Evolutionary conservation across 2,329 filamentous ascomycete genomes (phyloP).

Genomic region (Colletotrichum brevisporum): DNA sequence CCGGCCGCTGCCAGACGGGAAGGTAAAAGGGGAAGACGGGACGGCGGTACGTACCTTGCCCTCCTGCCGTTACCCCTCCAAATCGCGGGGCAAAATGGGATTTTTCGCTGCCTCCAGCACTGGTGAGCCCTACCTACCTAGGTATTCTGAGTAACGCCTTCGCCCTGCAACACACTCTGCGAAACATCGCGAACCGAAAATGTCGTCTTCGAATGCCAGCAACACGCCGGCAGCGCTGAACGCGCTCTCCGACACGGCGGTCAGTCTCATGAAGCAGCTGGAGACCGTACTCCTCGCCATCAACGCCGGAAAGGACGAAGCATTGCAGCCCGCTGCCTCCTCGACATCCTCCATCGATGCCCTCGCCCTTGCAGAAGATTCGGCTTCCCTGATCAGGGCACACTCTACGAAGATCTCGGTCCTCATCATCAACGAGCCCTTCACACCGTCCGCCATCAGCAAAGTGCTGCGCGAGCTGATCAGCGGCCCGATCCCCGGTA

Average conservation of each 20-base stretch:
- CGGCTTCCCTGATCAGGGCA: slow-evolving; percentile 80
- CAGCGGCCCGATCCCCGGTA: slow-evolving; percentile 78
- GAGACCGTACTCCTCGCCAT: slow-evolving; percentile 58
- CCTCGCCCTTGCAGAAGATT: slow-evolving; percentile 79
- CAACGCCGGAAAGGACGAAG: slow-evolving; percentile 48
- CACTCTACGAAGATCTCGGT: slow-evolving; percentile 91
- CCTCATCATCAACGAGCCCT: slow-evolving; percentile 87
- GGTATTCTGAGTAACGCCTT: not conserved
- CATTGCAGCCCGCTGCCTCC: slow-evolving; percentile 37
- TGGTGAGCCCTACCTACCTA: not conserved
- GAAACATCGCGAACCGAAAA: not conserved
- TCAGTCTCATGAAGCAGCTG: slow-evolving; percentile 57
- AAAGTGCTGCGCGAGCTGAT: slow-evolving; percentile 81
- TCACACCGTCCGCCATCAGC: slow-evolving; percentile 82
- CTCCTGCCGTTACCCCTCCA: slow-evolving; percentile 38
- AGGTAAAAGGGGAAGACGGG: not conserved
- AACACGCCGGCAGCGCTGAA: slow-evolving; percentile 55
- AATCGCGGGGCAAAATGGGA: slow-evolving; percentile 42
- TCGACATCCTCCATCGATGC: slow-evolving; percentile 61
- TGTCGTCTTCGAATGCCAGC: slow-evolving; percentile 31
- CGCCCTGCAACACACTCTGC: not conserved
- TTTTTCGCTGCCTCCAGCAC: slow-evolving; percentile 26
- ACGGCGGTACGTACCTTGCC: slow-evolving; percentile 10
- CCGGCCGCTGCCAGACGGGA: slow-evolving; percentile 1
- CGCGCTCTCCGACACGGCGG: slow-evolving; percentile 53